A percentile compares a stretch with the other conserved stretches of the same genome.
phyloP scores from a whole-genome alignment of 2,329 filamentous ascomycete species.

The Colletotrichum chrysophilum region DNA sequence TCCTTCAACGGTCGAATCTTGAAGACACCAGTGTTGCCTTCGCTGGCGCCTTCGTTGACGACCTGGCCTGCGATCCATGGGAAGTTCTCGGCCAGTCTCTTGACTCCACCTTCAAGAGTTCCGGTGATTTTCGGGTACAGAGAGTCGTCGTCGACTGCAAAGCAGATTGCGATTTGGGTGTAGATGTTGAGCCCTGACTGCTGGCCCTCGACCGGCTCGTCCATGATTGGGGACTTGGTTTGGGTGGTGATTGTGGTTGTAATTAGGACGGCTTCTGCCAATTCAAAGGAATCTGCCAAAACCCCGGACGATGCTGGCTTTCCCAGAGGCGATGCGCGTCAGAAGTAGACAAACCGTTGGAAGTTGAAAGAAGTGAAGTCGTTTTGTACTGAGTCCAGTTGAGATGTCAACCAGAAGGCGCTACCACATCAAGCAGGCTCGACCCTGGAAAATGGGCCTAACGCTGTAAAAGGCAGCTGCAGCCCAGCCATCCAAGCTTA shows the following conservation, averaged over 20 bases:
- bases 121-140: slow-evolving; percentile 29
- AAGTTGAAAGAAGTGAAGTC: neutral
- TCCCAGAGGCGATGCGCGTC: neutral
- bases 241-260: neutral
- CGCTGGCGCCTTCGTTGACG: slow-evolving; percentile 33
- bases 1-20: slow-evolving; percentile 41
- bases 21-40: slow-evolving; percentile 35
- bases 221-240: neutral
- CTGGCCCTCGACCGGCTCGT: slow-evolving; percentile 42
- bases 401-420: neutral
- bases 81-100: slow-evolving; percentile 41
- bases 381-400: neutral
- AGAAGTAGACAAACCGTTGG: neutral
- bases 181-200: slow-evolving; percentile 46
- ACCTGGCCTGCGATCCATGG: slow-evolving; percentile 54
- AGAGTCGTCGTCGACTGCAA: slow-evolving; percentile 28
- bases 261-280: neutral
- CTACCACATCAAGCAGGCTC: neutral
- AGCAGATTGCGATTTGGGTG: slow-evolving; percentile 50
- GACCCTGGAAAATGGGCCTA: neutral
- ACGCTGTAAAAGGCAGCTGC: neutral
- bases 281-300: neutral
- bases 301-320: neutral
- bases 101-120: slow-evolving; percentile 40
- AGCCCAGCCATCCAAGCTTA: neutral